Evolutionary conservation across 2,329 filamentous ascomycete species (phyloP).

Genomic region (Colletotrichum tanaceti): DNA sequence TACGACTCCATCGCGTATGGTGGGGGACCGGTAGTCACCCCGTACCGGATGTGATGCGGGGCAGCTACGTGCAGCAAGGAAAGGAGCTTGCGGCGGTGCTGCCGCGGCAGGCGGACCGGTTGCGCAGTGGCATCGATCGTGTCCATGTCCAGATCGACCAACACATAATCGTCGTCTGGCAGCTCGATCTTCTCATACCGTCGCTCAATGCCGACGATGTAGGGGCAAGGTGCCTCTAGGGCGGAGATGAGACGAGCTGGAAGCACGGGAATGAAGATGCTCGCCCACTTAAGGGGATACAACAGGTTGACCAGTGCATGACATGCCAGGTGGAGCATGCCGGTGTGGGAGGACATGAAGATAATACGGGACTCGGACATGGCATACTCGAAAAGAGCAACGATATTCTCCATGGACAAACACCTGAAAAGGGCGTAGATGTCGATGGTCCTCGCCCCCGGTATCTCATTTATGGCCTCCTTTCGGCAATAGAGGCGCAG

Average conservation of each 20-base stretch:
- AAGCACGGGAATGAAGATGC: slow-evolving; percentile 92
- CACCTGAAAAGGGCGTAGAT: slow-evolving; percentile 92
- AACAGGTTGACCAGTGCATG: slow-evolving; percentile 86
- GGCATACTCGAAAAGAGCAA: slow-evolving; percentile 92
- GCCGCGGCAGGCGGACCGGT: slow-evolving; percentile 83
- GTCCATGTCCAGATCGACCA: slow-evolving; percentile 93
- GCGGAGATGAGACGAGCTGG: slow-evolving; percentile 89
- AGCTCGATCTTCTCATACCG: slow-evolving; percentile 88
- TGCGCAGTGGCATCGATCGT: slow-evolving; percentile 85
- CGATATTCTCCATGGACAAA: slow-evolving; percentile 89
- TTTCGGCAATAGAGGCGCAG: slow-evolving; percentile 91
- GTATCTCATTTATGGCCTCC: slow-evolving; percentile 92
- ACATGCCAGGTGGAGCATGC: slow-evolving; percentile 94
- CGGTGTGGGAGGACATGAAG: slow-evolving; percentile 92
- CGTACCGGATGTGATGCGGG: slow-evolving; percentile 87
- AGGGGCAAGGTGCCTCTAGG: slow-evolving; percentile 93
- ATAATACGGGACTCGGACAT: slow-evolving; percentile 95
- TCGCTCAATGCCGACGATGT: slow-evolving; percentile 95
- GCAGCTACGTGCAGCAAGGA: slow-evolving; percentile 90
- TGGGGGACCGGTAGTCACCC: slow-evolving; percentile 88
- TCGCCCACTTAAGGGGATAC: slow-evolving; percentile 92
- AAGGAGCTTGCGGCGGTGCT: slow-evolving; percentile 88
- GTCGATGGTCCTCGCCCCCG: slow-evolving; percentile 90
- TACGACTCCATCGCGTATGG: slow-evolving; percentile 94
- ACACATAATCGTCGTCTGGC: slow-evolving; percentile 93